Conservation (phyloP, 2,329 filamentous ascomycete species). For the Xylaria multiplex region DNA sequence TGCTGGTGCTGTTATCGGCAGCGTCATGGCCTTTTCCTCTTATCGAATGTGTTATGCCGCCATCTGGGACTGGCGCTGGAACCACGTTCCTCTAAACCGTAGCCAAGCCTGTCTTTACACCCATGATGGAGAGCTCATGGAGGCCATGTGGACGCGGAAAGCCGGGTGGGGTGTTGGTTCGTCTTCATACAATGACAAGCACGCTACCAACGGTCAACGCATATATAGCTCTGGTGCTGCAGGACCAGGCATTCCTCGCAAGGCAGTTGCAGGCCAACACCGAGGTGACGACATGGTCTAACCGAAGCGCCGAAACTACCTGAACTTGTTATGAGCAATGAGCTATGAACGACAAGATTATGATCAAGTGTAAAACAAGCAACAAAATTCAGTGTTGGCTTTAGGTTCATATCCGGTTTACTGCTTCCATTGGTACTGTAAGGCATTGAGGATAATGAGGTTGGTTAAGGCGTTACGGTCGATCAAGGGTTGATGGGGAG, state of each 20-base stretch:
- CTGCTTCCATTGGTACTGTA: not conserved
- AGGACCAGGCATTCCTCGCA: constrained; percentile 37
- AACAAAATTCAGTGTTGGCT: not conserved
- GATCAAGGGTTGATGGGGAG: not conserved
- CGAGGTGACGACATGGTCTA: constrained; percentile 46
- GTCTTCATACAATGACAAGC: constrained; percentile 50
- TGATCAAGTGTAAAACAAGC: not conserved
- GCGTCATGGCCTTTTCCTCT: constrained; percentile 69
- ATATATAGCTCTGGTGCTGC: constrained; percentile 13
- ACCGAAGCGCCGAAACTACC: not conserved
- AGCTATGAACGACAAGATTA: not conserved
- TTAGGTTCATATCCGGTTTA: not conserved
- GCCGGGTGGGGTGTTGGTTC: constrained; percentile 66
- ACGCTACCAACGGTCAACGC: constrained; percentile 29
- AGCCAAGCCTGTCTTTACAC: constrained; percentile 64
- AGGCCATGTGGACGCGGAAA: constrained; percentile 67
- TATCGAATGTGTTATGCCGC: constrained; percentile 75
- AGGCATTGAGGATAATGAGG: not conserved
- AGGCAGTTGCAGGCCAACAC: constrained; percentile 39
- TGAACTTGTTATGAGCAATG: not conserved
- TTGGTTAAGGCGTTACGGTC: not conserved
- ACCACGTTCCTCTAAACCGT: constrained; percentile 72
- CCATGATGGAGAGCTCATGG: constrained; percentile 58
- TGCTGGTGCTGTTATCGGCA: constrained; percentile 72
- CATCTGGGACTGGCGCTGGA: constrained; percentile 74